phyloP scores from a whole-genome alignment of 1,284 basidiomycete species.

The Ganoderma sinense region DNA sequence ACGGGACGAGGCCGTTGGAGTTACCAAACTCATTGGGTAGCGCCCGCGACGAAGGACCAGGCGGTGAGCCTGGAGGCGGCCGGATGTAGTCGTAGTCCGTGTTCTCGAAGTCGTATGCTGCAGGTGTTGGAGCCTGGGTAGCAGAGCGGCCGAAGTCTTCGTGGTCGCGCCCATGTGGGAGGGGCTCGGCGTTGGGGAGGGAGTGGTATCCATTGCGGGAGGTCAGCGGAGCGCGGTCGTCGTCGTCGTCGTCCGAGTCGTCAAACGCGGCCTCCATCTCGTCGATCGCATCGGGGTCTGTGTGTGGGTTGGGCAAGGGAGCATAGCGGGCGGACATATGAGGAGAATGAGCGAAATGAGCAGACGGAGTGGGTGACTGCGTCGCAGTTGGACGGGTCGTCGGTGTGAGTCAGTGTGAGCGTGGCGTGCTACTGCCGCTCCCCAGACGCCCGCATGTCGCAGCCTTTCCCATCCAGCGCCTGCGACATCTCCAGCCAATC shows the following conservation, averaged over 20 bases:
- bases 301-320: slow-evolving; percentile 67
- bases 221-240: slow-evolving; percentile 54
- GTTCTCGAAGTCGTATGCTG: slow-evolving; percentile 86
- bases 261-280: slow-evolving; percentile 84
- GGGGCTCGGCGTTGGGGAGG: slow-evolving; percentile 62
- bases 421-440: neutral
- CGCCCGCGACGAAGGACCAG: slow-evolving; percentile 66
- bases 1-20: slow-evolving; percentile 81
- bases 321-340: slow-evolving; percentile 75
- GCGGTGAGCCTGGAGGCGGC: slow-evolving; percentile 88
- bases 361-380: slow-evolving; percentile 9
- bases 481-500: slow-evolving; percentile 4
- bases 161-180: neutral
- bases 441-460: slow-evolving; percentile 19
- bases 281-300: slow-evolving; percentile 57
- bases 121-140: slow-evolving; percentile 40
- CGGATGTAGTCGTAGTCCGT: slow-evolving; percentile 76
- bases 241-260: slow-evolving; percentile 74
- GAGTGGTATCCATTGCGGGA: slow-evolving; percentile 53
- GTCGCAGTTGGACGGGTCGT: slow-evolving; percentile 13
- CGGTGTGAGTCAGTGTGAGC: slow-evolving; percentile 2
- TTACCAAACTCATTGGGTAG: slow-evolving; percentile 80
- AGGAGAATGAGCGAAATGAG: slow-evolving; percentile 15
- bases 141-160: slow-evolving; percentile 1
- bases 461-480: no score